Percentiles rank a stretch among this genome's conserved stretches.
phyloP scores from a whole-genome alignment of 495 filamentous ascomycete species.

The Sporormia fimetaria region DNA sequence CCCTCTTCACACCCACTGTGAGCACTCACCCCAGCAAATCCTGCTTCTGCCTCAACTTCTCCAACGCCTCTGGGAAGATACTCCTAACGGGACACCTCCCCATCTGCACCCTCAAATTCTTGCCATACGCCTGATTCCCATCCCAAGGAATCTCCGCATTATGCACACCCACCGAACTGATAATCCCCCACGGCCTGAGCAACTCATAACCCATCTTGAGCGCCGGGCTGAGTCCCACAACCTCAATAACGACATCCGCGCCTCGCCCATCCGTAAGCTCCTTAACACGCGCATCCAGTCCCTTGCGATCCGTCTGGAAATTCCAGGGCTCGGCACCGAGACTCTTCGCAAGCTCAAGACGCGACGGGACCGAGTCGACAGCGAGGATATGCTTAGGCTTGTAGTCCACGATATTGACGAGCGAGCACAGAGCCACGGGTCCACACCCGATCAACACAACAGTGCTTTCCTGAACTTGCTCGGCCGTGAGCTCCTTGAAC shows the following conservation, averaged over 20 bases:
- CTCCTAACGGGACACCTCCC: slow-evolving; percentile 85
- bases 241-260: slow-evolving; percentile 84
- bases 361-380: slow-evolving; percentile 68
- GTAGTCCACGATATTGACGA: slow-evolving; percentile 72
- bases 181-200: slow-evolving; percentile 73
- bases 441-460: slow-evolving; percentile 84
- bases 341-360: slow-evolving; percentile 62
- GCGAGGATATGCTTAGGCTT: slow-evolving; percentile 74
- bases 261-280: slow-evolving; percentile 74
- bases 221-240: slow-evolving; percentile 77
- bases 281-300: slow-evolving; percentile 55
- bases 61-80: slow-evolving; percentile 67
- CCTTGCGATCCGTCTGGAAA: slow-evolving; percentile 57
- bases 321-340: slow-evolving; percentile 84
- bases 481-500: slow-evolving; percentile 52
- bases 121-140: slow-evolving; percentile 72
- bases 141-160: slow-evolving; percentile 86
- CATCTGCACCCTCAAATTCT: slow-evolving; percentile 88
- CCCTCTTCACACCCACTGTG: not conserved
- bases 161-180: slow-evolving; percentile 86
- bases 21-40: slow-evolving; percentile 61
- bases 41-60: slow-evolving; percentile 70
- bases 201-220: slow-evolving; percentile 75
- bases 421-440: slow-evolving; percentile 61
- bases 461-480: slow-evolving; percentile 55